Percentiles rank a stretch among this genome's conserved stretches.
These are phyloP conservation scores for Cutaneotrichosporon arboriforme DNA, from an alignment of 1,284 basidiomycete species.

Conservation along the genomic window DNA sequence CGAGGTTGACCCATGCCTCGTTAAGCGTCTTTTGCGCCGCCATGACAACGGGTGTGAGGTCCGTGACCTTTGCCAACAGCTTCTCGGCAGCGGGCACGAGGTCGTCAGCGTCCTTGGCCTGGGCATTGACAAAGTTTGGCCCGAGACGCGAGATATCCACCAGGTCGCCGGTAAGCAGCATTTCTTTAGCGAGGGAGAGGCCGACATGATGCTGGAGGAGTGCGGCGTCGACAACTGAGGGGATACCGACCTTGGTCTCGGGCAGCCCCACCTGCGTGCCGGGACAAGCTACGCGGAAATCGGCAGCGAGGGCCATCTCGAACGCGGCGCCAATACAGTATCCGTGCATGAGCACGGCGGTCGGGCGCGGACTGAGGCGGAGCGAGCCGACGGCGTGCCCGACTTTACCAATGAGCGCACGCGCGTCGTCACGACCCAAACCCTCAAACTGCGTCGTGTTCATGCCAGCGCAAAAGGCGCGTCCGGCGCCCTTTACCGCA, in stretches of 20 bases:
- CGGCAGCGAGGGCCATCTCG: slow-evolving; percentile 19
- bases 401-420: slow-evolving; percentile 8
- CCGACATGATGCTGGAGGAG: slow-evolving; percentile 13
- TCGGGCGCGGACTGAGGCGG: slow-evolving; percentile 11
- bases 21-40: slow-evolving; percentile 17
- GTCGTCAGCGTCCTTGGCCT: slow-evolving; percentile 1
- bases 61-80: slow-evolving; percentile 13
- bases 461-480: slow-evolving; percentile 17
- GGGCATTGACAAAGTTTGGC: slow-evolving; percentile 6
- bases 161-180: slow-evolving; percentile 17
- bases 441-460: slow-evolving; percentile 16
- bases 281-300: slow-evolving; percentile 8
- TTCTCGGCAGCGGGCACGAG: not conserved
- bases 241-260: slow-evolving; percentile 20
- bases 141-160: slow-evolving; percentile 10
- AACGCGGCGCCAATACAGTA: slow-evolving; percentile 18
- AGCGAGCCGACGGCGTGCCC: slow-evolving; percentile 12
- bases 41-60: slow-evolving; percentile 17
- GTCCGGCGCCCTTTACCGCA: slow-evolving; percentile 7
- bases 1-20: slow-evolving; percentile 14
- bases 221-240: slow-evolving; percentile 16
- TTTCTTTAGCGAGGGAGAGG: slow-evolving; percentile 12
- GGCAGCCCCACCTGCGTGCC: slow-evolving; percentile 10
- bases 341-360: slow-evolving; percentile 16
- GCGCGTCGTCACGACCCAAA: not conserved